These are phyloP conservation scores for Limonium bicolor DNA, from an alignment of 148 eudicot species.

Conservation along the genomic window DNA sequence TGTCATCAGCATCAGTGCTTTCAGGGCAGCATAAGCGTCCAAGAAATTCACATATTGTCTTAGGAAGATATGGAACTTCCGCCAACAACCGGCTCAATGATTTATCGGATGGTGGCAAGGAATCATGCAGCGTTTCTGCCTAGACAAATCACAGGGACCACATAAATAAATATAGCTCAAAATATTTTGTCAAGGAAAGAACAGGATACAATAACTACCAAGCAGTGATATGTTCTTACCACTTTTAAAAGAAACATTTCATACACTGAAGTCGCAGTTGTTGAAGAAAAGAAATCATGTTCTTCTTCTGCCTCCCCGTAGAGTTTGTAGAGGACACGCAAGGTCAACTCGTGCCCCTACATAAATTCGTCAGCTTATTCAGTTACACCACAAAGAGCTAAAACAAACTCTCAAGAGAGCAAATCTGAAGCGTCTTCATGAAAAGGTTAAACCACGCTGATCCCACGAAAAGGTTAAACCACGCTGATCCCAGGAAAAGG, in stretches of 20 bases:
- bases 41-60: constrained; percentile 54
- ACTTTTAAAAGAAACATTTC: constrained; percentile 76
- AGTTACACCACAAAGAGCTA: no score
- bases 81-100: constrained; percentile 62
- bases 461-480: no score
- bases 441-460: no score
- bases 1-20: constrained; percentile 43
- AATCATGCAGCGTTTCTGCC: constrained; percentile 82
- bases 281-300: constrained; percentile 74
- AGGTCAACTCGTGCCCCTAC: constrained; percentile 95
- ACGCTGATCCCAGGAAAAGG: no score
- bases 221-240: constrained; percentile 53
- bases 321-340: constrained; percentile 82
- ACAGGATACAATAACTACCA: no score
- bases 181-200: no score
- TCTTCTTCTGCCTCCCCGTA: constrained; percentile 86
- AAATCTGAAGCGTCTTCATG: no score
- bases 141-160: no score
- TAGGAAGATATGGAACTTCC: constrained; percentile 88
- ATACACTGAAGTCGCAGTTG: constrained; percentile 83
- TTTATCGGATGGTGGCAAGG: constrained; percentile 92
- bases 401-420: no score
- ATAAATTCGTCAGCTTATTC: no score
- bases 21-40: constrained; percentile 71
- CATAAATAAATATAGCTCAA: no score